A percentile compares a stretch with the other conserved stretches of the same genome.
phyloP scores from a whole-genome alignment of 2,329 filamentous ascomycete genomes.

The Amauroascus niger region DNA sequence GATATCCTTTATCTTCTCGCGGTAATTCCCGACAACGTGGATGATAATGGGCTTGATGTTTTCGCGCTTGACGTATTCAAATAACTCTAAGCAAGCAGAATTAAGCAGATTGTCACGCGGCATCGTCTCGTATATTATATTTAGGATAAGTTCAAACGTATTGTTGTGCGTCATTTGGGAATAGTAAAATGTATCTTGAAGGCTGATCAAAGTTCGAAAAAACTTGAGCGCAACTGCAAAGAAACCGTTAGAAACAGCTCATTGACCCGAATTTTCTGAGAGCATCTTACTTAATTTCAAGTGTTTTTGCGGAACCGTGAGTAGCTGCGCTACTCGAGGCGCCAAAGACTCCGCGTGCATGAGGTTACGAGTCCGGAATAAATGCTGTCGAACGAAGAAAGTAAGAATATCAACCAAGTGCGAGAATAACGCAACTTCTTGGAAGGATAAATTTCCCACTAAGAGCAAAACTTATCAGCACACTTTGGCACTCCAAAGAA shows the following conservation, averaged over 20 bases:
- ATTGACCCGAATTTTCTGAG: background rate
- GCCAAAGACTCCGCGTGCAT: constrained; percentile 71
- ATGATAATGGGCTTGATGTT: constrained; percentile 70
- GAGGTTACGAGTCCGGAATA: constrained; percentile 77
- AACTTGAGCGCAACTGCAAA: constrained; percentile 74
- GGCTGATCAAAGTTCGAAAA: constrained; percentile 72
- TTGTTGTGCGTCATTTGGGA: constrained; percentile 72
- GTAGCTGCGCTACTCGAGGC: constrained; percentile 68
- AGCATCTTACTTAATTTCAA: constrained; percentile 65
- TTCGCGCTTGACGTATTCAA: constrained; percentile 79
- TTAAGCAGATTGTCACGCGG: constrained; percentile 87
- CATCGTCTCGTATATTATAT: constrained; percentile 75
- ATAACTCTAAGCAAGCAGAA: constrained; percentile 87
- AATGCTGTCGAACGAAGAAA: constrained; percentile 86
- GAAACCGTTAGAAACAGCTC: constrained; percentile 4
- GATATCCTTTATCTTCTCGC: constrained; percentile 64
- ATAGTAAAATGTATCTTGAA: constrained; percentile 87
- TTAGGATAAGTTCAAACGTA: constrained; percentile 72
- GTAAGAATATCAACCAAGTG: constrained; percentile 88
- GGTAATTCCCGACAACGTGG: constrained; percentile 74
- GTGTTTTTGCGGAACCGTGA: constrained; percentile 79
- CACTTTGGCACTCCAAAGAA: background rate
- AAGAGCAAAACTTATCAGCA: constrained; percentile 15
- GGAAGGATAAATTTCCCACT: constrained; percentile 64
- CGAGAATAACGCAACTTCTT: constrained; percentile 80